Percentiles rank a stretch among this genome's conserved stretches.
Conservation (phyloP, 2,329 filamentous ascomycete species). For the Stenocarpella maydis region DNA sequence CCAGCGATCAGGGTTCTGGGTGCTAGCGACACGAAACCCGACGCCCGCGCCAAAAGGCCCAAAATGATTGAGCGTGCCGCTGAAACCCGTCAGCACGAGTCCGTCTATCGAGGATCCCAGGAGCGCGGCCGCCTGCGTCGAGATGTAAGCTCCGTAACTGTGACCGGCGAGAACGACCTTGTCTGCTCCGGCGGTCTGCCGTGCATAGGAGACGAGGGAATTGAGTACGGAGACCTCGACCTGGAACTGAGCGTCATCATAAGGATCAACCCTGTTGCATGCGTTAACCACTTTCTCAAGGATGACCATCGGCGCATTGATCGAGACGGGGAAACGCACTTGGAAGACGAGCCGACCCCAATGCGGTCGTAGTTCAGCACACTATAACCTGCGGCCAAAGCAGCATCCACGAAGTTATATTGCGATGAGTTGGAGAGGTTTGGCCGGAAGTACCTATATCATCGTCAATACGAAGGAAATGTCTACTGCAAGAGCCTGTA, state of each 20-base stretch:
- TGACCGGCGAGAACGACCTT: conserved; percentile 44
- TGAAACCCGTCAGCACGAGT: conserved; percentile 39
- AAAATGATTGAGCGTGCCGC: conserved; percentile 41
- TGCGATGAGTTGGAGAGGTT: conserved; percentile 37
- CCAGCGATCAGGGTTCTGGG: conserved; percentile 41
- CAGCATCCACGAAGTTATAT: conserved; percentile 42
- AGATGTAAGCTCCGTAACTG: conserved; percentile 44
- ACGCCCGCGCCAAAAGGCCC: conserved; percentile 42
- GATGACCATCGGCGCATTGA: background rate
- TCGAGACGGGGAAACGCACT: conserved; percentile 33
- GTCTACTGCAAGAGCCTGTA: background rate
- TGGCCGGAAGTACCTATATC: conserved; percentile 42
- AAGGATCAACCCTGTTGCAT: conserved; percentile 37
- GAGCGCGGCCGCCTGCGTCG: conserved; percentile 38
- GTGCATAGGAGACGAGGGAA: conserved; percentile 41
- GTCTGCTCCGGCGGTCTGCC: conserved; percentile 36
- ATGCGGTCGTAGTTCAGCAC: conserved; percentile 45
- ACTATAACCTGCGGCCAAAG: conserved; percentile 42
- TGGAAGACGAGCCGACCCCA: conserved; percentile 45
- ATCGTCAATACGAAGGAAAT: background rate
- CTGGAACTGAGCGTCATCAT: conserved; percentile 44
- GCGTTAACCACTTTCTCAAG: background rate
- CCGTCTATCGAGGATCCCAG: conserved; percentile 37
- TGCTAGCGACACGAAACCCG: conserved; percentile 41
- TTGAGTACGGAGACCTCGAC: conserved; percentile 43